Percentiles rank a stretch among this genome's conserved stretches.
These are phyloP conservation scores for Crepidotus variabilis DNA, from an alignment of 768 basidiomycete species.

Conservation along the genomic window DNA sequence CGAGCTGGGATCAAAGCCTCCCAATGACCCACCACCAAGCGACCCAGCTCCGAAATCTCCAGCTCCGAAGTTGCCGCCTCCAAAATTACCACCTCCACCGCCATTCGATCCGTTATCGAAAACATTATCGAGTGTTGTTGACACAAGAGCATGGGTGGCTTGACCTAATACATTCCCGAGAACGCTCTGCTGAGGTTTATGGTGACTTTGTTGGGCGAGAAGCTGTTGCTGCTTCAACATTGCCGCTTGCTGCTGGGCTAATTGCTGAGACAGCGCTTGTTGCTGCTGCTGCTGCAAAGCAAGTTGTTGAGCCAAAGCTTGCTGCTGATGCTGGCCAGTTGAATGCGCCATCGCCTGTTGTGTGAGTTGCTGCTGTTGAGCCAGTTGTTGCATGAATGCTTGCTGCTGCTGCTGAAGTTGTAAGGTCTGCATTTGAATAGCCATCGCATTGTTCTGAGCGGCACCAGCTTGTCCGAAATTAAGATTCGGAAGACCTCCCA, in stretches of 20 bases:
- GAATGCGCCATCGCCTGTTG: neutral
- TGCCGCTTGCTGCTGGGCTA: neutral
- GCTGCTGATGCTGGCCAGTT: neutral
- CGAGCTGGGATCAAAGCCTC: too few species aligned
- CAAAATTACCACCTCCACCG: neutral
- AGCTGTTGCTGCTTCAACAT: neutral
- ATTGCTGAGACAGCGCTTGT: neutral
- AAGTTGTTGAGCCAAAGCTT: neutral
- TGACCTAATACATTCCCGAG: conserved; percentile 4
- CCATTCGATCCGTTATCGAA: neutral
- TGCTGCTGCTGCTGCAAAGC: neutral
- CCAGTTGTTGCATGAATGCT: neutral
- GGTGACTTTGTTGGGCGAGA: neutral
- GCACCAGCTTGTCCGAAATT: neutral
- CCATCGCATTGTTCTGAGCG: neutral
- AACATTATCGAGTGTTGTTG: conserved; percentile 3
- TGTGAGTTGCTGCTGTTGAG: neutral
- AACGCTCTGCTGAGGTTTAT: conserved; percentile 1
- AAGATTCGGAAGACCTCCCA: neutral
- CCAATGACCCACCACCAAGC: too few species aligned
- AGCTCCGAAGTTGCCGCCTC: too few species aligned
- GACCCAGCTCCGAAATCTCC: too few species aligned
- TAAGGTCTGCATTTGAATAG: conserved; percentile 4
- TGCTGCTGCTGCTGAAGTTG: neutral
- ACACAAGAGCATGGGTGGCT: conserved; percentile 5